Evolutionary conservation across 805 yeast species (phyloP).

Genomic region (Zygoascus biomembranicola): DNA sequence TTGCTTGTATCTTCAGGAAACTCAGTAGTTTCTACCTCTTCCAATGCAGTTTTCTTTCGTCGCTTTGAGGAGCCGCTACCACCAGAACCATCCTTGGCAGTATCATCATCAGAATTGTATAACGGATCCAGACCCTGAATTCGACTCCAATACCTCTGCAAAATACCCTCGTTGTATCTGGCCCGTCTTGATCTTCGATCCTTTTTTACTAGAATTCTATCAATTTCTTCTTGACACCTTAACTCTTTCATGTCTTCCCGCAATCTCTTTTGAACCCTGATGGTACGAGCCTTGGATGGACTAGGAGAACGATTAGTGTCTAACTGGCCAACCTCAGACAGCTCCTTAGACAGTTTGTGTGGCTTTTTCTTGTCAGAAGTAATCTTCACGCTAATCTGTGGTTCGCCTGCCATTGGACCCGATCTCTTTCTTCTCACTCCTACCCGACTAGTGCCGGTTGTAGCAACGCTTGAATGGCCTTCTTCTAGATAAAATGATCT

Average conservation of each 20-base stretch:
- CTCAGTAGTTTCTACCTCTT: slow-evolving; percentile 9
- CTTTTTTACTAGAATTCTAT: slow-evolving; percentile 15
- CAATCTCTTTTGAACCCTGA: slow-evolving; percentile 5
- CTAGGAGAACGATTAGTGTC: neutral
- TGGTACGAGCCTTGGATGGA: slow-evolving; percentile 1
- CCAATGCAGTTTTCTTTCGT: slow-evolving; percentile 4
- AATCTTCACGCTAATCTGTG: neutral
- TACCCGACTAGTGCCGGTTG: neutral
- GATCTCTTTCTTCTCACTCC: neutral
- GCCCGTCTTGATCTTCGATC: slow-evolving; percentile 17
- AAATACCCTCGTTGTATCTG: slow-evolving; percentile 19
- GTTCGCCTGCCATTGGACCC: neutral
- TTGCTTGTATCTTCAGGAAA: neutral
- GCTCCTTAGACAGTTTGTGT: neutral
- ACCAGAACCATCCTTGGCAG: neutral
- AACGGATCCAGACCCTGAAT: slow-evolving; percentile 27
- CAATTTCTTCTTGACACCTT: slow-evolving; percentile 15
- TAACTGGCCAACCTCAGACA: neutral
- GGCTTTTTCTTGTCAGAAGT: neutral
- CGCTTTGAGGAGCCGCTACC: neutral
- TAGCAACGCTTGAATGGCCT: neutral
- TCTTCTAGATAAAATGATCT: slow-evolving; percentile 30
- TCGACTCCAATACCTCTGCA: slow-evolving; percentile 22
- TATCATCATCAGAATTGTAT: slow-evolving; percentile 29
- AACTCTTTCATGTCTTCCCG: neutral